phyloP scores from a whole-genome alignment of 805 yeast species.

The Metschnikowia matae region DNA sequence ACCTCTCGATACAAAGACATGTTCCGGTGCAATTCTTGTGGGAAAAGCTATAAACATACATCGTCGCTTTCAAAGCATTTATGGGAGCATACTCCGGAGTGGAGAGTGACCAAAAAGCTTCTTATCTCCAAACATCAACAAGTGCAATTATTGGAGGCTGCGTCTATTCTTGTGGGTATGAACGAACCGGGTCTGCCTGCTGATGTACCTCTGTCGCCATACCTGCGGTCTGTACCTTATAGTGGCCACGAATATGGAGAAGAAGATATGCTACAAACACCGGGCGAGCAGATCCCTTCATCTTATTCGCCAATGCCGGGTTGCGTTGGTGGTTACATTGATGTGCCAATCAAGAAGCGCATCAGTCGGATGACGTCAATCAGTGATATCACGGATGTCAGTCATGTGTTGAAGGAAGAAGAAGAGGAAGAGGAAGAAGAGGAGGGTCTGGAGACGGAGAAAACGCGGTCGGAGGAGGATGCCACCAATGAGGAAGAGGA shows the following conservation, averaged over 20 bases:
- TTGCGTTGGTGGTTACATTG: constrained; percentile 19
- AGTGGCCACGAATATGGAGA: constrained; percentile 5
- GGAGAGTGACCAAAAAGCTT: constrained; percentile 81
- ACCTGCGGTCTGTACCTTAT: constrained; percentile 25
- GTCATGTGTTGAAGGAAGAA: constrained; percentile 11
- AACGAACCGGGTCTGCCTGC: constrained; percentile 34
- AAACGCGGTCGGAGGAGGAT: constrained; percentile 1
- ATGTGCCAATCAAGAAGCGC: constrained; percentile 15
- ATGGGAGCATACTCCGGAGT: constrained; percentile 94
- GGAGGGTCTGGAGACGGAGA: not conserved
- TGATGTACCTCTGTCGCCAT: constrained; percentile 8
- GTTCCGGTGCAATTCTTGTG: constrained; percentile 84
- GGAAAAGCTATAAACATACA: constrained; percentile 86
- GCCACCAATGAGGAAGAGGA: constrained; percentile 15
- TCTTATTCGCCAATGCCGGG: constrained; percentile 21
- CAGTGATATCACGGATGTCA: not conserved
- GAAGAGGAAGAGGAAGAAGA: constrained; percentile 14
- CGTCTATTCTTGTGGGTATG: constrained; percentile 74
- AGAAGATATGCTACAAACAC: constrained; percentile 41
- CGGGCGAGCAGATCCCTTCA: constrained; percentile 29
- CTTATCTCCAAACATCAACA: constrained; percentile 85
- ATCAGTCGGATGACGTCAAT: constrained; percentile 7
- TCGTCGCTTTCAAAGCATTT: constrained; percentile 83
- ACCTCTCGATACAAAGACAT: constrained; percentile 81
- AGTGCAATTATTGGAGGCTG: constrained; percentile 77